Base-by-base conservation (phyloP, 257 asterid species). In the Forsythia suspensa region DNA sequence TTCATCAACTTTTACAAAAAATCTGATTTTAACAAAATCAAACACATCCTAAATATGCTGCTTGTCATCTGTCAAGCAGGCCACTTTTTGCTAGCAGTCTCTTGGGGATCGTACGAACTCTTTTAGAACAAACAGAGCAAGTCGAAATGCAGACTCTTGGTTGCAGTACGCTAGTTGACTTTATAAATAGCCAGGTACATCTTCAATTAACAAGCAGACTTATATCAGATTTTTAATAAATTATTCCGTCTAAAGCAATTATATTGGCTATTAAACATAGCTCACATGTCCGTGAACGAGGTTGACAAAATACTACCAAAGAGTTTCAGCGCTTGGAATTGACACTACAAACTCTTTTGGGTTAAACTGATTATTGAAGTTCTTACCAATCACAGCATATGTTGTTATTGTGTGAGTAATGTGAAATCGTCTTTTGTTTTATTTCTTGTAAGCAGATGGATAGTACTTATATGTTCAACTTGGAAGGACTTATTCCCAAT, bases 401-500 rank as follows among this genome's bases (percentile, higher is more conserved):
- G 37, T 59, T 59, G 67, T 59, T 59, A 6, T 59, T 9, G 36
- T 59, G 67, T 57, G 18, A 37, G 34, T 74, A 68, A 66, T 78
- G 34, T 75, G 67, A 24, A 38, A 76, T 42, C 74, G 51, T 69
- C 80, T 69, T 79, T 55, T 44, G 57, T 81, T 65, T 51, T 76
- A 66, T 43, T 39, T 57, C 74, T 18, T 59, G 42, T 63, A 76
- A 74, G 82, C 84, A 87, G 91, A 79, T 73, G 68, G 89, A 87
- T 43, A 81, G 88, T 72, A 85, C 89, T 43, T 77, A 87, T 65
- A 85, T 87, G 91, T 87, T 85, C 87, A 87, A 83, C 86, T 83
- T 87, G 80, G 91, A 87, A 77, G 91, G 91, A 42, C 91, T 87
- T 40, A 87, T 87, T 61, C 91, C 91, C 38, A 87, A 83, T 67